Percentiles rank a stretch among this genome's conserved stretches.
phyloP scores from a whole-genome alignment of 331 rosid genomes.

The Malus hybrid region DNA sequence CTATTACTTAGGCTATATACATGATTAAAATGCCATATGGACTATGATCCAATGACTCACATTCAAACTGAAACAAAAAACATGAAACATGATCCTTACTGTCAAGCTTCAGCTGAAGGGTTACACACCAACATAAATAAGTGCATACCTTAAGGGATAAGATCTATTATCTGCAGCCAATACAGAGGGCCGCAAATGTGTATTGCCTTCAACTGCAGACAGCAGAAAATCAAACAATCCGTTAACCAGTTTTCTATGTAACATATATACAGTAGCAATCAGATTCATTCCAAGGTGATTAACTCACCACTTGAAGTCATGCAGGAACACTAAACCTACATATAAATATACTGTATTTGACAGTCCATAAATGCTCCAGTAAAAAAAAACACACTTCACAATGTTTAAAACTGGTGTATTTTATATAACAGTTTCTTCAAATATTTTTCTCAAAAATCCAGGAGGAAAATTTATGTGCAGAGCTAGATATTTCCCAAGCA shows the following conservation, averaged over 20 bases:
- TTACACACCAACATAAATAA: not conserved
- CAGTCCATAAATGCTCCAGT: not conserved
- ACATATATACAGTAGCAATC: not conserved
- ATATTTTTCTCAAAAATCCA: not conserved
- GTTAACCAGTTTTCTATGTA: not conserved
- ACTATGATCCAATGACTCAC: too few species aligned
- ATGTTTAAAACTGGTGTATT: not conserved
- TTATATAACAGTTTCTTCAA: not conserved
- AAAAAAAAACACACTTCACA: too few species aligned
- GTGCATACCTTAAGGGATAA: slow-evolving; percentile 65
- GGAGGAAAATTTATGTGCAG: not conserved
- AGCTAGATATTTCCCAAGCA: not conserved
- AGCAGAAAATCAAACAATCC: slow-evolving; percentile 22
- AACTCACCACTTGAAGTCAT: not conserved
- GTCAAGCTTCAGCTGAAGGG: too few species aligned
- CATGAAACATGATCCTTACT: too few species aligned
- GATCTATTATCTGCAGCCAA: slow-evolving; percentile 84
- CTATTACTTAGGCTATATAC: too few species aligned
- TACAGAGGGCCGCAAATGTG: slow-evolving; percentile 92
- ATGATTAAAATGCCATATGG: too few species aligned
- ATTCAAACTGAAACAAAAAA: too few species aligned
- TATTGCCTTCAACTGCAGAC: slow-evolving; percentile 69
- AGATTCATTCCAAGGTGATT: not conserved
- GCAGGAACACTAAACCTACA: not conserved
- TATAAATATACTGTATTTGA: not conserved